Conservation (phyloP, 768 basidiomycete species). For the Termitomyces sp. region DNA sequence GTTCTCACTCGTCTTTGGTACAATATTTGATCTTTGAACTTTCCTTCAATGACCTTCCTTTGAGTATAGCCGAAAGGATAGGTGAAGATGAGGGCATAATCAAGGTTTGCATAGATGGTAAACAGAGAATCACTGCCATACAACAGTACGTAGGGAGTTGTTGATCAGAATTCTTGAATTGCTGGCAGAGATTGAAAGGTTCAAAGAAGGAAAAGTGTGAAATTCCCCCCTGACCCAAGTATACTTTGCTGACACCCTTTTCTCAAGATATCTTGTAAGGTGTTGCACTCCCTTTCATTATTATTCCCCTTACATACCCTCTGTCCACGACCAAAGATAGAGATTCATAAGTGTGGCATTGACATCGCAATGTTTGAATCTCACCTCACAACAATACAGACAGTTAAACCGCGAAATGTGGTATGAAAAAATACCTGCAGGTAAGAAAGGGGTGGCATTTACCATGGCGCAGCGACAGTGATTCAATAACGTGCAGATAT, state of each 20-base stretch:
- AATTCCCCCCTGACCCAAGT: neutral
- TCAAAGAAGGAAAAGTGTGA: conserved; percentile 52
- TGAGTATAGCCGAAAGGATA: conserved; percentile 29
- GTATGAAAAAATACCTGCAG: conserved; percentile 15
- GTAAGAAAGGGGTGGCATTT: conserved; percentile 17
- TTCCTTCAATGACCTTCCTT: neutral
- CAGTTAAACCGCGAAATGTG: conserved; percentile 19
- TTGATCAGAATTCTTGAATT: neutral
- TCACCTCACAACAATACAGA: conserved; percentile 3
- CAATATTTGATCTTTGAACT: conserved; percentile 6
- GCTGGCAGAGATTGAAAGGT: conserved; percentile 28
- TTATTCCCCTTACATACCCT: conserved; percentile 8
- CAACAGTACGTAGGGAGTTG: conserved; percentile 34
- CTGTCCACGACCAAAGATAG: conserved; percentile 14
- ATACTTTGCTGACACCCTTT: neutral
- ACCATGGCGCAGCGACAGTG: conserved; percentile 19
- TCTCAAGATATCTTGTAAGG: conserved; percentile 6
- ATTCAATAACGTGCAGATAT: conserved; percentile 40
- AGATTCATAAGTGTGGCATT: conserved; percentile 19
- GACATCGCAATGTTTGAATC: neutral
- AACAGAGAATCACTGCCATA: conserved; percentile 66
- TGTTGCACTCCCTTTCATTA: conserved; percentile 23
- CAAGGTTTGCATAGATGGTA: conserved; percentile 65
- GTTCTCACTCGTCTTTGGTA: conserved; percentile 65
- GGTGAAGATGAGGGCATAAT: conserved; percentile 36